phyloP scores from a whole-genome alignment of 2,329 filamentous ascomycete genomes.

The Neoascochyta sp. region DNA sequence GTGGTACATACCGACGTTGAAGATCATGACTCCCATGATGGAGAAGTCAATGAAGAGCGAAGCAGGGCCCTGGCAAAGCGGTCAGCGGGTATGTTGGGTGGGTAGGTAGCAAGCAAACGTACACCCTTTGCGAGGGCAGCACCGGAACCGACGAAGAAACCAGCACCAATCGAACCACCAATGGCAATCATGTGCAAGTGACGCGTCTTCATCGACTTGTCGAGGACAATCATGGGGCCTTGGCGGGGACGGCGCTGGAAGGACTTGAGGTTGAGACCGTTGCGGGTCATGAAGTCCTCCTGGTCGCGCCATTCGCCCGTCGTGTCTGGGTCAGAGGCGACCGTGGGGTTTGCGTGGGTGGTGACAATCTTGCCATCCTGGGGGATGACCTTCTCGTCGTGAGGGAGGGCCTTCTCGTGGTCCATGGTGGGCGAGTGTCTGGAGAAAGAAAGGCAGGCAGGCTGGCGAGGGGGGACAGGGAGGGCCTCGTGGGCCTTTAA shows the following conservation, averaged over 20 bases:
- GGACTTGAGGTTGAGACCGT: conserved; percentile 35
- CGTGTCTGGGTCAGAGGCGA: conserved; percentile 11
- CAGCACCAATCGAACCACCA: conserved; percentile 59
- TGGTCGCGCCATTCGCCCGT: conserved; percentile 25
- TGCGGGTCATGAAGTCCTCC: conserved; percentile 36
- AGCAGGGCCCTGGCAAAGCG: conserved; percentile 23
- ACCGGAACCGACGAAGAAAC: conserved; percentile 61
- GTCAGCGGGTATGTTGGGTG: conserved; percentile 4
- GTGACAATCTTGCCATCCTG: conserved; percentile 27
- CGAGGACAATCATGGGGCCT: conserved; percentile 23
- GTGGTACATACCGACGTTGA: conserved; percentile 36
- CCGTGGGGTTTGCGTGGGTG: conserved; percentile 10
- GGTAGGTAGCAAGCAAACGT: conserved; percentile 18
- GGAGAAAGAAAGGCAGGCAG: conserved; percentile 10
- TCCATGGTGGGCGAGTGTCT: conserved; percentile 23
- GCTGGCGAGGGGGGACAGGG: too few species aligned
- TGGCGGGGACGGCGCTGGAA: conserved; percentile 33
- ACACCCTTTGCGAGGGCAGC: conserved; percentile 52
- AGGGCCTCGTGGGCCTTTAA: too few species aligned
- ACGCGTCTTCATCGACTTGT: conserved; percentile 52
- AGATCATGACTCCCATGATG: conserved; percentile 40
- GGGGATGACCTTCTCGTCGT: conserved; percentile 16
- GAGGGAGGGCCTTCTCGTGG: conserved; percentile 23
- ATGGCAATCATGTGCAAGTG: conserved; percentile 85
- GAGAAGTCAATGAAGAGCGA: conserved; percentile 40